Percentiles rank a stretch among this genome's conserved stretches.
Evolutionary conservation across 2,329 filamentous ascomycete species (phyloP).

Genomic region (Clonostachys sp.): DNA sequence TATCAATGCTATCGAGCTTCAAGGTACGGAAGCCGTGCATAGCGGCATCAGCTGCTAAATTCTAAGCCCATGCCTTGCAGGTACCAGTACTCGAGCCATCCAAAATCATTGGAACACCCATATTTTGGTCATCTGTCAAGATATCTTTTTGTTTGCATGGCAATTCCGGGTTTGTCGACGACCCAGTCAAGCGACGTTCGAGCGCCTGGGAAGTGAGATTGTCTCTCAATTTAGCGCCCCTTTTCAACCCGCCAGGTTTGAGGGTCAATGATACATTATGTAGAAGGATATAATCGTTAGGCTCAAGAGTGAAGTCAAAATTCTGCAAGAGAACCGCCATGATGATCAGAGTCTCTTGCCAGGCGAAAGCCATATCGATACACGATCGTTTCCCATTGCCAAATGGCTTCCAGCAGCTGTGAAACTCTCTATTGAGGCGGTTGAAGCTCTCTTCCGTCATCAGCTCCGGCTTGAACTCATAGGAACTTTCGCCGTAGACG

Average conservation of each 20-base stretch:
- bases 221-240: not conserved
- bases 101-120: conserved; percentile 27
- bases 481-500: not conserved
- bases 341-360: conserved; percentile 3
- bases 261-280: conserved; percentile 54
- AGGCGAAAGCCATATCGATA: conserved; percentile 3
- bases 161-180: not conserved
- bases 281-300: conserved; percentile 54
- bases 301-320: conserved; percentile 52
- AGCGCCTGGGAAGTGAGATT: not conserved
- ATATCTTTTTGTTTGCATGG: not conserved
- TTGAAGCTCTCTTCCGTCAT: conserved; percentile 1
- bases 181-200: not conserved
- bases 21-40: conserved; percentile 52
- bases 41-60: conserved; percentile 53
- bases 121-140: not conserved
- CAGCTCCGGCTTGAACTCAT: conserved; percentile 1
- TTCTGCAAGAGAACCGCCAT: conserved; percentile 2
- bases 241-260: conserved; percentile 55
- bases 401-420: not conserved
- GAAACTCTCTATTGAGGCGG: not conserved
- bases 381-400: conserved; percentile 17
- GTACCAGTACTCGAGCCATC: conserved; percentile 59
- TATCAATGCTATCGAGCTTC: conserved; percentile 52
- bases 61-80: conserved; percentile 64